A percentile compares a stretch with the other conserved stretches of the same genome.
These are phyloP conservation scores for Corylus avellana DNA, from an alignment of 306 rosid genomes.

Conservation along the genomic window DNA sequence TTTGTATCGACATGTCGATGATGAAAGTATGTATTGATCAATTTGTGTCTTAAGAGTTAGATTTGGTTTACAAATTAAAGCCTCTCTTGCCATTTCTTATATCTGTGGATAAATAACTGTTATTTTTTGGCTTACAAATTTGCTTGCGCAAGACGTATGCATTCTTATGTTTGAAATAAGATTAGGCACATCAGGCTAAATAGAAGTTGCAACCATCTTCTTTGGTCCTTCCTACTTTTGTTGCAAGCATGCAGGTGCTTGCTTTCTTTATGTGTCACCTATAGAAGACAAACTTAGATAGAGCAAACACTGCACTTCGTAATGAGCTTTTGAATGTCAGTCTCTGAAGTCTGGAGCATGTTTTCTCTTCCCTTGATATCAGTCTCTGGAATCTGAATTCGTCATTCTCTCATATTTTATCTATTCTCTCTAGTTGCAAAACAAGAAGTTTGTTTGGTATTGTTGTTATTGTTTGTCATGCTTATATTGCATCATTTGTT, in stretches of 20 bases:
- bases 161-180: constrained; percentile 12
- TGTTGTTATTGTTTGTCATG: neutral
- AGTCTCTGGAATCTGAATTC: neutral
- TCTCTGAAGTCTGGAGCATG: neutral
- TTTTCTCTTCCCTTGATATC: constrained; percentile 1
- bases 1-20: constrained; percentile 80
- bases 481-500: constrained; percentile 31
- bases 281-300: neutral
- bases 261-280: neutral
- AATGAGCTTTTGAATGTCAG: neutral
- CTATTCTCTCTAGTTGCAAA: neutral
- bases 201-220: neutral
- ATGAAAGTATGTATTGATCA: constrained; percentile 64
- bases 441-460: neutral
- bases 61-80: neutral
- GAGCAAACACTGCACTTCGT: neutral
- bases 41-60: constrained; percentile 12
- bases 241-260: constrained; percentile 11
- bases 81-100: constrained; percentile 23
- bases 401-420: neutral
- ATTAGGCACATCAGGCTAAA: neutral
- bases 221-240: constrained; percentile 1
- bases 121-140: constrained; percentile 18
- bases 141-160: neutral
- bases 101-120: constrained; percentile 12